Evolutionary conservation across 2,329 filamentous ascomycete genomes (phyloP), one percentile per base, ranked within the genome.

Genomic region (Alternaria sp.): DNA sequence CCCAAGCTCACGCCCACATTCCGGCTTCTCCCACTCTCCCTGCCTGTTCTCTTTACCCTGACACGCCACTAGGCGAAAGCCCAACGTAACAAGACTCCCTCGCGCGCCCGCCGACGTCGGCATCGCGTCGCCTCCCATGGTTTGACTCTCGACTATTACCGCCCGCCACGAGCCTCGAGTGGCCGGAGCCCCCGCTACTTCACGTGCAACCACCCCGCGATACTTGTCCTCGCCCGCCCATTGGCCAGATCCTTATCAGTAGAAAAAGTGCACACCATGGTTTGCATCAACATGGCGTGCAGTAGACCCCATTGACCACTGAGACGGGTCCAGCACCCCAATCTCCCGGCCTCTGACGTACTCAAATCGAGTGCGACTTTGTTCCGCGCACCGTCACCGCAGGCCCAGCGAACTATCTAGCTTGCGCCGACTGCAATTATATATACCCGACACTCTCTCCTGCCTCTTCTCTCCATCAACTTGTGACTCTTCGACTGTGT

Each of bases 261-360:
- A 57, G 63, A 53, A 68, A 60, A 67, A 46, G 61, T 66, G 70
- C 51, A 78, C 75, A 78, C 73, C 71, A 79, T 67, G 67, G 72
- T 75, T 75, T 73, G 70, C 68, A 73, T 71, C 68, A 64, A 67
- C 49, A 66, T 62, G 59, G 66, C 66, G 56, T 40, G 51, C 57
- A 63, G 61, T 62, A 59, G 44, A 55, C 58, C 51, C 71, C 60
- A 67, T 69, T 63, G 70, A 68, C 76, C 75, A 76, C 69, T 76
- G 64, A 67, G 64, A 70, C 93, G 52, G 87, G 89, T 79, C 88
- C 68, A 90, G 93, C 93, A 97, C 84, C 57, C 52, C 67, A 67
- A 66, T 66, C 67, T 44, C 61, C 61, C 71, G 71, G 91, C 77
- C 85, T 97, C 51, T 91, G 90, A 83, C 89, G 90, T 77, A 87